phyloP scores from a whole-genome alignment of 2,329 filamentous ascomycete genomes.

The Microsporum audouinii region DNA sequence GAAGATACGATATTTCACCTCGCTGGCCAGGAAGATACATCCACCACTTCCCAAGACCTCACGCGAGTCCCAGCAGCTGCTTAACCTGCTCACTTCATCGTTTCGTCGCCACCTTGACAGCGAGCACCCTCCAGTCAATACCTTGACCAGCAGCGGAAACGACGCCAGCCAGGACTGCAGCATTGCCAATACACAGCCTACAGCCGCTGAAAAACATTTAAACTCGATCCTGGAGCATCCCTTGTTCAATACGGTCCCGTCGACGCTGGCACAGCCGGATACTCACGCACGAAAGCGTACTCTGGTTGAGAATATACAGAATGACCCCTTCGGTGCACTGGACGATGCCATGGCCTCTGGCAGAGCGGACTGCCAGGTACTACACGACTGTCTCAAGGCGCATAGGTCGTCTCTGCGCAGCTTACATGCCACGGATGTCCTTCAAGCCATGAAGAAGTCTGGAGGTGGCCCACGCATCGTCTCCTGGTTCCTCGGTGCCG shows the following conservation, averaged over 20 bases:
- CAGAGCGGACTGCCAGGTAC: constrained; percentile 18
- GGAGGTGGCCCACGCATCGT: constrained; percentile 26
- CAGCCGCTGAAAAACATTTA: constrained; percentile 28
- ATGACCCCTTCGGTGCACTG: constrained; percentile 27
- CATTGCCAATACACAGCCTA: not conserved
- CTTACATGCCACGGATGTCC: constrained; percentile 7
- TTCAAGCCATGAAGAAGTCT: constrained; percentile 25
- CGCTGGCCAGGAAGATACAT: constrained; percentile 44
- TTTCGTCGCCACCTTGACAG: constrained; percentile 53
- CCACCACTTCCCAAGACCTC: constrained; percentile 42
- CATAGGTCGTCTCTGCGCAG: constrained; percentile 23
- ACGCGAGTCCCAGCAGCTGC: constrained; percentile 48
- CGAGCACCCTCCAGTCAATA: constrained; percentile 38
- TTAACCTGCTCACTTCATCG: constrained; percentile 50
- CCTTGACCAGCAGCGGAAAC: constrained; percentile 1
- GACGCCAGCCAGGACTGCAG: constrained; percentile 17
- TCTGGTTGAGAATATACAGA: constrained; percentile 8
- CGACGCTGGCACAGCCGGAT: constrained; percentile 12
- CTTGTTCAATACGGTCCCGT: constrained; percentile 30
- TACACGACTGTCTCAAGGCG: constrained; percentile 24
- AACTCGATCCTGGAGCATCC: constrained; percentile 32
- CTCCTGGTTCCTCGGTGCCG: constrained; percentile 33
- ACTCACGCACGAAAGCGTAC: not conserved
- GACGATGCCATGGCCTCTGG: constrained; percentile 32
- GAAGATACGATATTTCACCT: constrained; percentile 28